Evolutionary conservation across 257 asterid genomes (phyloP), one percentile per base, ranked within the genome.

Genomic region (Datura wrightii): DNA sequence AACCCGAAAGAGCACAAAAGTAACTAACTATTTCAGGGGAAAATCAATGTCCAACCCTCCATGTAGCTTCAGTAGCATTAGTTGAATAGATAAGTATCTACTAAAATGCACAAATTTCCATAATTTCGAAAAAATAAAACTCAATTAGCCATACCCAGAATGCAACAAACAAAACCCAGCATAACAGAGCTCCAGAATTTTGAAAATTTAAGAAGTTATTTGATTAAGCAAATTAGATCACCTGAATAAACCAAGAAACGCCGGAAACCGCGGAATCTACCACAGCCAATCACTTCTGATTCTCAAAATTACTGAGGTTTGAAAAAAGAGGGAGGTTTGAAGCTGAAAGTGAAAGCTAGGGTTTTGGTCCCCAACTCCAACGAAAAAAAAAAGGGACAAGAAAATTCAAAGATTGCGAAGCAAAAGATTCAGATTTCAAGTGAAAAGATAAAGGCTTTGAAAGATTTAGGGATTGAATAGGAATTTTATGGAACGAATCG

Each of bases 391-490:
- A 6, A 19, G 14, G 66, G 66, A 39, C 2, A 39, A 18, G 18
- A 74, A 72, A 69, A 72, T 37, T 66, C 10, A 42, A 10, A 62
- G 14, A 66, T 44, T 63, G 46, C 31, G 72, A 34, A 37, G 60
- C 37, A 55, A 48, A 59, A 84, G 65, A 79, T 79, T 84, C 14
- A 74, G 71, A 63, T 65, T 72, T 79, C 36, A 91, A 62, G 70
- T 69, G 34, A 9, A 69, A 16, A 69, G 53, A 69, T 69, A 41
- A 41, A 69, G 16, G 53, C 53, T 41, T 71, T 42, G 79, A 2
- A 42, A 44, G 79, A 71, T 85, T 37, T 87, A 83, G 89, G 92
- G 89, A 85, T 91, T 86, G 83, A 84, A 88, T 88, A 85, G 88
- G 92, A 85, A 84, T 76, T 74, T 71, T 42, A 41, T 42, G 18